Base-by-base conservation (phyloP, 1,139 yeast genomes). In the Debaryomyces fabryi region DNA sequence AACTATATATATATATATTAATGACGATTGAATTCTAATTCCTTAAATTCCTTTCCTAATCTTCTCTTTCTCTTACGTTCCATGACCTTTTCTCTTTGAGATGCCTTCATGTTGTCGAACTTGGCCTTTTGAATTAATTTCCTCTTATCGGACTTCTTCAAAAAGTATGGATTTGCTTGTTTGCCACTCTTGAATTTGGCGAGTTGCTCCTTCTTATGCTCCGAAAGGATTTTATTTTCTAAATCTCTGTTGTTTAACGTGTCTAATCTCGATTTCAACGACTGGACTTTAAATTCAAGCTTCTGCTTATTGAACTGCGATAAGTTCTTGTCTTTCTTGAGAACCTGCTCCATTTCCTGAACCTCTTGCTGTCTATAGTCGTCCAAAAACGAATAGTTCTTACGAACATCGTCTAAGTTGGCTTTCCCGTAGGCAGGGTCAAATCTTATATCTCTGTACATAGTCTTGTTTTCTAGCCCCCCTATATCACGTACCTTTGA, bases 31-130 rank as follows among this genome's bases (percentile, higher is more conserved):
- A 53, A 65, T 62, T 86, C 92, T 75, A 92, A 78, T 63, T 82
- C 84, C 67, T 82, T 85, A 71, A 93, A 86, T 68, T 93, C 98
- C 71, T 88, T 88, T 59, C 97, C 96, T 64, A 92, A 78, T 66
- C 89, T 82, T 80, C 86, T 88, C 87, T 92, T 92, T 64, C 98
- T 82, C 79, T 92, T 88, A 65, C 97, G 82, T 70, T 91, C 97
- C 80, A 93, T 82, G 35, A 87, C 91, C 77, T 86, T 87, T 58
- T 88, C 92, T 60, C 96, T 80, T 65, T 93, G 97, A 52, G 79
- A 78, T 40, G 86, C 74, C 72, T 83, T 88, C 97, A 93, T 88
- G 50, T 74, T 71, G 55, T 89, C 95, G 72, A 86, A 93, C 68
- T 88, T 88, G 67, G 93, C 96, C 70, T 87, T 87, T 63, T 91